A percentile compares a stretch with the other conserved stretches of the same genome.
These are phyloP conservation scores for Cyberlindnera nakhonratchasimensis DNA, from an alignment of 805 yeast species.

Conservation along the genomic window DNA sequence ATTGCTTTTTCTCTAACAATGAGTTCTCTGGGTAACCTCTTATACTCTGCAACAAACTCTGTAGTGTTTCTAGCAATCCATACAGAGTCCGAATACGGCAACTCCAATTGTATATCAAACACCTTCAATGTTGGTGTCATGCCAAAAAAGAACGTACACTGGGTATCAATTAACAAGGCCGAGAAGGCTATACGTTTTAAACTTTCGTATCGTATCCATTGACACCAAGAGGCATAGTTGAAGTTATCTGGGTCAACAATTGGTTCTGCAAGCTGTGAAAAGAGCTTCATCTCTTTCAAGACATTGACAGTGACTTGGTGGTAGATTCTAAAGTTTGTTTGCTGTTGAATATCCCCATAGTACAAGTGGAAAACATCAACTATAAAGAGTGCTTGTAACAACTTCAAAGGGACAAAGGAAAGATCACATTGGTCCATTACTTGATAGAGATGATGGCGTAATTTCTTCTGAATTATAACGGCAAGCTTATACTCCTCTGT, in stretches of 20 bases:
- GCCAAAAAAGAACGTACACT: conserved; percentile 34
- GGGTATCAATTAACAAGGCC: conserved; percentile 41
- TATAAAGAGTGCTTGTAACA: conserved; percentile 27
- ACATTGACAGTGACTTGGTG: conserved; percentile 25
- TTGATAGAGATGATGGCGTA: conserved; percentile 17
- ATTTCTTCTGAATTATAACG: conserved; percentile 20
- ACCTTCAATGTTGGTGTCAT: conserved; percentile 35
- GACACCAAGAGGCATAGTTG: conserved; percentile 34
- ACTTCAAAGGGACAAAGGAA: conserved; percentile 19
- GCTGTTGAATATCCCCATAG: conserved; percentile 25
- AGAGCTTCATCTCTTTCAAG: conserved; percentile 21
- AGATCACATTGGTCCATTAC: conserved; percentile 14
- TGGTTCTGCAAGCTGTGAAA: conserved; percentile 15
- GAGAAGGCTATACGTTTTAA: conserved; percentile 41
- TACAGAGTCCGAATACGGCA: conserved; percentile 44
- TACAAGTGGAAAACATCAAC: conserved; percentile 26
- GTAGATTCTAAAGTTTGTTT: conserved; percentile 19
- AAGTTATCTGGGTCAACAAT: conserved; percentile 4
- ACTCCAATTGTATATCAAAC: conserved; percentile 42
- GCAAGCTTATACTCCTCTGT: conserved; percentile 15
- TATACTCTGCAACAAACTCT: conserved; percentile 26
- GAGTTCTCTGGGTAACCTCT: conserved; percentile 29
- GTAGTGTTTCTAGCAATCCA: conserved; percentile 35
- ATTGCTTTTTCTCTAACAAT: conserved; percentile 7
- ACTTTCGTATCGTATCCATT: conserved; percentile 45